Conservation (phyloP, 2,329 filamentous ascomycete species). For the Pezicula carpinea region DNA sequence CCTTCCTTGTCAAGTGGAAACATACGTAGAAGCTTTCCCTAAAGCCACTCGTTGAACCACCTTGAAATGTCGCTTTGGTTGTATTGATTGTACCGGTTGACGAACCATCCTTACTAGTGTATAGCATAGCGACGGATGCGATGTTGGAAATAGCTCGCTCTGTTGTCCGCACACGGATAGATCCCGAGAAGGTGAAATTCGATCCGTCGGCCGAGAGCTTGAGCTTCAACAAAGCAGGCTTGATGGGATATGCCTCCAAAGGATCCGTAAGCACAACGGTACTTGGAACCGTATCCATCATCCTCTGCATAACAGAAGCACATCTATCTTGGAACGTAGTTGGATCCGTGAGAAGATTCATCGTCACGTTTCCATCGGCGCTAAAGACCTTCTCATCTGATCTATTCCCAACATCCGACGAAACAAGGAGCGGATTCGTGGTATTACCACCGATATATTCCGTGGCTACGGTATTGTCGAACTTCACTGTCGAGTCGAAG, state of each 20-base stretch:
- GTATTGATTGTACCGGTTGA: constrained; percentile 36
- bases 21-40: constrained; percentile 52
- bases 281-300: constrained; percentile 53
- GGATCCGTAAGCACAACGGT: constrained; percentile 44
- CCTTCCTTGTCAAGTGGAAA: not conserved
- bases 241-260: constrained; percentile 50
- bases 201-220: constrained; percentile 41
- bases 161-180: constrained; percentile 51
- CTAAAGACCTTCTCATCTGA: constrained; percentile 51
- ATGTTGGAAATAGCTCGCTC: constrained; percentile 36
- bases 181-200: constrained; percentile 44
- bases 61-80: constrained; percentile 24
- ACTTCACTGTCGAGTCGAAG: constrained; percentile 43
- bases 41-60: constrained; percentile 46
- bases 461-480: constrained; percentile 50
- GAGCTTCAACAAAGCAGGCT: constrained; percentile 51
- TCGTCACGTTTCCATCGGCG: constrained; percentile 46
- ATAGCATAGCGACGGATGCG: constrained; percentile 43
- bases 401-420: constrained; percentile 36
- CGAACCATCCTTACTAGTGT: constrained; percentile 48
- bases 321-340: constrained; percentile 41
- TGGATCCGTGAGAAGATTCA: constrained; percentile 39
- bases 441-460: constrained; percentile 50
- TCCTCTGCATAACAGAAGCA: constrained; percentile 45
- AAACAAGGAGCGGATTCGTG: constrained; percentile 48